Evolutionary conservation across 73 alveolate genomes (phyloP), one percentile per base, ranked within the genome.

Genomic region (Stentor coeruleus): DNA sequence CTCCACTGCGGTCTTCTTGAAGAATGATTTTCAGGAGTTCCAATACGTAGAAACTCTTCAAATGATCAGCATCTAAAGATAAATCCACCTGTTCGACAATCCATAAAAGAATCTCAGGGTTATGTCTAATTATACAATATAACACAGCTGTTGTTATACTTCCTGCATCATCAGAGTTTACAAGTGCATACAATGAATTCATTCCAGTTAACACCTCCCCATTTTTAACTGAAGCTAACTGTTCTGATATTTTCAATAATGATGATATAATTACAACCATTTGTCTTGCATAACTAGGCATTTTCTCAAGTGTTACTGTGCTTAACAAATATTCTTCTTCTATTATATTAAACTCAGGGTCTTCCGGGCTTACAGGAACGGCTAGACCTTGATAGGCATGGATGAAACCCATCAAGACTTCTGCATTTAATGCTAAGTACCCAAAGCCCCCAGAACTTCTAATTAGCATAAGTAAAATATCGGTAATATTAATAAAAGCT

Each of bases 301-400:
- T 20, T 2, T 66, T 66, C 33, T 66, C 79, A 66, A 33, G 36
- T 15, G n/a, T 20, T 1, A 66, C 37, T 26, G 39, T 40, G 2
- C 79, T 66, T 33, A 66, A 66, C n/a, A 66, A 31, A 33, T 66
- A 66, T 33, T 66, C 79, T 33, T 66, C 79, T 33, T 66, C 79
- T 33, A 66, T 26, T 1, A 66, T 20, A 2, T 20, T 20, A 66
- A 66, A 31, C 36, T 66, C 79, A 20, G 79, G 49, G 11, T 66
- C 79, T 66, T 66, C 79, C 37, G 41, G 11, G 39, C 36, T 14
- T 20, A 14, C 79, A 14, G 79, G 79, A 1, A 33, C 33, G n/a
- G n/a, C 36, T 1, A 66, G 1, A 28, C 37, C 79, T 33, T 66
- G n/a, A 31, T 28, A 66, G 2, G 79, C 79, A 14, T 66, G n/a